phyloP scores from a whole-genome alignment of 345 rosid species.

The Brassica carinata region DNA sequence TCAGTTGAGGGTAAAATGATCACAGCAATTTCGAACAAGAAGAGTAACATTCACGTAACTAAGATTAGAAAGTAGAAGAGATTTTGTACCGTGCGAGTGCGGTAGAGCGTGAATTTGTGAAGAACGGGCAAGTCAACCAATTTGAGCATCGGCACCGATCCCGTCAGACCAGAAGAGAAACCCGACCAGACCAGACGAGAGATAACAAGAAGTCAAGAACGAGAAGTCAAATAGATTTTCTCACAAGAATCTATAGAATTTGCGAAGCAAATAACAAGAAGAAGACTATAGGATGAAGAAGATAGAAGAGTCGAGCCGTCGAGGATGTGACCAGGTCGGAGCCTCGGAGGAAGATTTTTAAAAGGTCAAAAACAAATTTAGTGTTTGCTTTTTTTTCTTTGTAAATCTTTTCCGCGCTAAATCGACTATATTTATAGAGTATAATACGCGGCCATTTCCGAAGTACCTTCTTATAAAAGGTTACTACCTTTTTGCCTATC shows the following conservation, averaged over 20 bases:
- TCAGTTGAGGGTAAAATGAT: background rate
- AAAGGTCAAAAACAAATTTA: background rate
- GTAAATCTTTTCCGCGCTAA: constrained; percentile 34
- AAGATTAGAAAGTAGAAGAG: background rate
- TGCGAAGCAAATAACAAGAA: background rate
- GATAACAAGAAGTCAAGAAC: background rate
- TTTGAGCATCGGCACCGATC: constrained; percentile 38
- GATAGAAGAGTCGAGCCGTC: constrained; percentile 30
- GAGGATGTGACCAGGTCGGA: constrained; percentile 28
- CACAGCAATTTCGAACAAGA: background rate
- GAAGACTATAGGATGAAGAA: constrained; percentile 13
- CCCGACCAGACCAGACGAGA: constrained; percentile 24
- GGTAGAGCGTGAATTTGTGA: constrained; percentile 80
- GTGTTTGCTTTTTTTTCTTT: background rate
- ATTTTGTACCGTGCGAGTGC: constrained; percentile 66
- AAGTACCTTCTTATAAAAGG: background rate
- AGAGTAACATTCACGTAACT: background rate
- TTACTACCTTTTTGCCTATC: background rate
- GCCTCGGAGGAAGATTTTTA: background rate
- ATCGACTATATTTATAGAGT: constrained; percentile 4
- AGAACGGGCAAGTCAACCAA: constrained; percentile 47
- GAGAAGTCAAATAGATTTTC: background rate
- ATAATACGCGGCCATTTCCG: constrained; percentile 5
- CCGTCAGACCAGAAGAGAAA: constrained; percentile 18
- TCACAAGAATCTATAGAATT: background rate